Percentiles rank a stretch among this genome's conserved stretches.
Evolutionary conservation across 768 basidiomycete species (phyloP).

Genomic region (Pleurotus tuoliensis): DNA sequence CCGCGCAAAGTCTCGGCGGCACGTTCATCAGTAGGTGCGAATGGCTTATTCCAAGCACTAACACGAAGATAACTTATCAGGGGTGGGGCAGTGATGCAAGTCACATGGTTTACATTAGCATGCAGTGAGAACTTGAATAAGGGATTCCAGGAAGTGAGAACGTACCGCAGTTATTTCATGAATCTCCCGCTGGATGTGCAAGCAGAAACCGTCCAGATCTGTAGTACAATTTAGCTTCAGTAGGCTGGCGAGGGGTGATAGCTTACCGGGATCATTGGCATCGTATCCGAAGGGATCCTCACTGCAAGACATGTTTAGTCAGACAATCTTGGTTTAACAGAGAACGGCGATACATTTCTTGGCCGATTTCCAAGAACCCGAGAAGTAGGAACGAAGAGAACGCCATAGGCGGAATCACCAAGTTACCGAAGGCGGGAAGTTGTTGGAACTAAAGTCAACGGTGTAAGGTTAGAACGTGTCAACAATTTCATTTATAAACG

Average conservation of each 20-base stretch:
- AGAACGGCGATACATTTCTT: conserved; percentile 46
- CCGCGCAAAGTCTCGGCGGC: conserved; percentile 50
- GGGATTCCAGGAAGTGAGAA: conserved; percentile 6
- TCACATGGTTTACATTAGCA: conserved; percentile 12
- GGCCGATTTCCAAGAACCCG: conserved; percentile 66
- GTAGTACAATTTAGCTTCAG: background rate
- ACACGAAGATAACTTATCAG: conserved; percentile 52
- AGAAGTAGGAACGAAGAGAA: conserved; percentile 61
- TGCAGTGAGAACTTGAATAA: too few species aligned
- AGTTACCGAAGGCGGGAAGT: conserved; percentile 32
- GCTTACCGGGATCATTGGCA: conserved; percentile 57
- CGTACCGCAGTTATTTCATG: conserved; percentile 69
- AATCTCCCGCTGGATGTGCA: conserved; percentile 63
- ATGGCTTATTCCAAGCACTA: conserved; percentile 60
- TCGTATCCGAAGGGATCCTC: conserved; percentile 71
- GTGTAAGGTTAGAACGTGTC: conserved; percentile 17
- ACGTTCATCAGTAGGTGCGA: conserved; percentile 60
- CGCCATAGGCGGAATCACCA: conserved; percentile 59
- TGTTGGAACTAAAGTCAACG: conserved; percentile 46
- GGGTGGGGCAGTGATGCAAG: conserved; percentile 52
- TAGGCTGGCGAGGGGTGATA: background rate
- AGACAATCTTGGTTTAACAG: background rate
- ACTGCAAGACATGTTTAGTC: conserved; percentile 23
- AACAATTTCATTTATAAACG: conserved; percentile 23
- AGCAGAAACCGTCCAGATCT: conserved; percentile 69